These are phyloP conservation scores for Cytidiella melzeri DNA, from an alignment of 768 basidiomycete species.

Conservation along the genomic window DNA sequence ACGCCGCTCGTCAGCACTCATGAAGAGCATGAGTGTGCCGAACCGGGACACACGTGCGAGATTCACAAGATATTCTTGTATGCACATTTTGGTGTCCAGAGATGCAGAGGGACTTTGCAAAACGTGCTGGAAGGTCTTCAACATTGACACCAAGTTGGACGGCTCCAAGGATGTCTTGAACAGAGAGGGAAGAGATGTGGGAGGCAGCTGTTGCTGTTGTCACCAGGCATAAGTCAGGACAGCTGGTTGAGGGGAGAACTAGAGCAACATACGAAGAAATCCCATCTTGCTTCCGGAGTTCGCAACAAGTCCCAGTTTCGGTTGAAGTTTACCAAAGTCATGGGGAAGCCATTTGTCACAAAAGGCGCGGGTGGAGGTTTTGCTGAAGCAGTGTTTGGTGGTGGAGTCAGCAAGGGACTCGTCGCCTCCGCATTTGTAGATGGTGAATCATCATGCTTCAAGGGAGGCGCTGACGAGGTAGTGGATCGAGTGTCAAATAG, in stretches of 20 bases:
- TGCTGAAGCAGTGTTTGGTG: conserved; percentile 10
- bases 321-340: conserved; percentile 57
- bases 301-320: conserved; percentile 46
- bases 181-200: conserved; percentile 49
- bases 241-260: neutral
- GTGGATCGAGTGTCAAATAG: conserved; percentile 35
- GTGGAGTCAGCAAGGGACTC: too few species aligned
- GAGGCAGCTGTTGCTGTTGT: conserved; percentile 43
- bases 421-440: too few species aligned
- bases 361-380: conserved; percentile 17
- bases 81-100: conserved; percentile 22
- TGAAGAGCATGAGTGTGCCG: conserved; percentile 54
- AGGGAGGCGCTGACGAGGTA: neutral
- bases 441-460: too few species aligned
- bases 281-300: conserved; percentile 45
- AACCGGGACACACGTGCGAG: conserved; percentile 56
- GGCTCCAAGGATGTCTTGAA: conserved; percentile 73
- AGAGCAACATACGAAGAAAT: conserved; percentile 48
- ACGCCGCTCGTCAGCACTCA: conserved; percentile 49
- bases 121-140: conserved; percentile 41
- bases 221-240: neutral
- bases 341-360: conserved; percentile 17
- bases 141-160: conserved; percentile 47
- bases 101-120: conserved; percentile 19
- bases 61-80: conserved; percentile 42